Evolutionary conservation across 2,329 filamentous ascomycete species (phyloP), one percentile per base, ranked within the genome.

Genomic region (Camillea tinctor): DNA sequence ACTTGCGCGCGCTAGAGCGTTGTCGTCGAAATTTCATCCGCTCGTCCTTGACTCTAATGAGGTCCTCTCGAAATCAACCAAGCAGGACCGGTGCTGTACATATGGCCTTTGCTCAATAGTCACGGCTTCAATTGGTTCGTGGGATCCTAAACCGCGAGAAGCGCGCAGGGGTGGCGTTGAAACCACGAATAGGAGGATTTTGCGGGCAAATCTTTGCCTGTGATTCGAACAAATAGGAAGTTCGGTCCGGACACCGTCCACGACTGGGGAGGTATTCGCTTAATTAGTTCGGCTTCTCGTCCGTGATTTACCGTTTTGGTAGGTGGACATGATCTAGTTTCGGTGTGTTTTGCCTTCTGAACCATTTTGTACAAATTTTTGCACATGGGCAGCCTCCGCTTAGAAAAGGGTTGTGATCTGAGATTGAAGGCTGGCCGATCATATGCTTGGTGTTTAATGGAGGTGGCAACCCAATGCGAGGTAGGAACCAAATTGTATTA

Each of bases 231-330:
- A 58, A 67, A 59, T 66, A 60, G 69, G 69, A 71, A 66, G 52
- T 61, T 70, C 69, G 69, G 69, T 63, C 69, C 69, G 69, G 60
- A 54, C 59, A 66, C 64, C 69, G 65, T 61, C 59, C 54, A 23
- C 36, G 52, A 59, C 56, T 56, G 3, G 20, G 50, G 8, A 59
- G 49, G 53, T 36, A 54, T 15, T 44, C 13, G 17, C 36, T 44
- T 44, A 44, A 44, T 44, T 5, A 13, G 17, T 15, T 44, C 36
- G 36, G 36, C 17, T 44, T 44, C 36, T 44, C 17, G 36, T n/a
- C 36, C 36, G 17, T 7, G 15, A 44, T 44, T 44, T 44, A 44
- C 36, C 36, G 17, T 44, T 44, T 44, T 44, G 36, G 36, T 44
- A 44, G 36, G 36, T 44, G 36, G 13, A 11, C 36, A 44, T 44